Evolutionary conservation across 352 stramenopile genomes (phyloP), one percentile per base, ranked within the genome.

Genomic region (Phytophthora pistaciae): DNA sequence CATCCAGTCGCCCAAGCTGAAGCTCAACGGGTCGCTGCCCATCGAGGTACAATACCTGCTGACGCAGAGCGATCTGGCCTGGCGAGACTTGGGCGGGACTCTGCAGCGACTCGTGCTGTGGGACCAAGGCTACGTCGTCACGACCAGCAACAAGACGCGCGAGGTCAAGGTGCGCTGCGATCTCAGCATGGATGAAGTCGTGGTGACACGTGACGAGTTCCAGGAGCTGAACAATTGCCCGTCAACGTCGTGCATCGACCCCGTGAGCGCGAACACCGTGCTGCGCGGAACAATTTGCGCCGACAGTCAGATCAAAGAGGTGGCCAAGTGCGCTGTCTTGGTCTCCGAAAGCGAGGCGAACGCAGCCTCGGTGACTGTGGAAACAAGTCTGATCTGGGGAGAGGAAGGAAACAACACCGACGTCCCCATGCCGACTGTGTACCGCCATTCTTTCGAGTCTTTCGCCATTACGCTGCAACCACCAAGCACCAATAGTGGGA

Each of bases 21-120:
- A 70, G 31, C 62, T 84, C 21, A 66, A 59, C 9, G 68, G 50
- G 33, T 60, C 27, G 25, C 46, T 87, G 13, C 76, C 78, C 5
- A 50, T 79, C 8, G 65, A 77, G n/a, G 54, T 89, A 49, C 70
- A 80, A 46, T 63, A 70, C 42, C 56, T 67, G 11, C 59, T 88
- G 40, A 40, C 27, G 3, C 18, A 52, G 38, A 70, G 75, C 21
- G 11, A 52, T 5, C 23, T 88, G n/a, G 21, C 36, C 11, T 88
- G 82, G 80, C 42, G 46, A 57, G 68, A 80, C 8, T 64, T 90
- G 18, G 71, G 75, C 18, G 78, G 80, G 14, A 88, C 74, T 14
- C 33, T 88, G 53, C 84, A 91, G 66, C 80, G 77, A 13, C 56
- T 90, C 9, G 68, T 90, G 38, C 82, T 90, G n/a, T 90, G 80